These are phyloP conservation scores for Lachnellula occidentalis DNA, from an alignment of 2,329 filamentous ascomycete species.

Conservation along the genomic window DNA sequence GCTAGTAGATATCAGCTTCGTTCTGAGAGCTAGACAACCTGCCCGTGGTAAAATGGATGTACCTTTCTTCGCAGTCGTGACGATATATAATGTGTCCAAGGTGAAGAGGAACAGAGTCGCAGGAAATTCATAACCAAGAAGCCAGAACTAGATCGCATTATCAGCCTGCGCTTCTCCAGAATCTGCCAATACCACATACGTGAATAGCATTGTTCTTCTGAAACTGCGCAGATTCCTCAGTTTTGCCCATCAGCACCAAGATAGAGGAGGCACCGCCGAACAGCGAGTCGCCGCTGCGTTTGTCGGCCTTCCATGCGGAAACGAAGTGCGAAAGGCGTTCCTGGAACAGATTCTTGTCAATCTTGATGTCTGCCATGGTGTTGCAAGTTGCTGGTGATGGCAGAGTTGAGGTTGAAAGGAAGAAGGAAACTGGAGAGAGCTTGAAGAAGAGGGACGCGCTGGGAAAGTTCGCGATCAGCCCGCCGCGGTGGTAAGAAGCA, in stretches of 20 bases:
- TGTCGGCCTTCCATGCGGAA: conserved; percentile 93
- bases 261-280: conserved; percentile 87
- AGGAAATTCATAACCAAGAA: conserved; percentile 97
- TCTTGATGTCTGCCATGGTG: conserved; percentile 71
- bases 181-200: conserved; percentile 47
- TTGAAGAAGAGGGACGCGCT: conserved; percentile 19
- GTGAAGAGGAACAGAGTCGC: conserved; percentile 93
- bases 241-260: conserved; percentile 89
- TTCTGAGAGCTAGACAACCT: neutral
- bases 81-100: conserved; percentile 77
- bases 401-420: conserved; percentile 10
- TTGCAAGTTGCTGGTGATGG: conserved; percentile 19
- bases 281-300: conserved; percentile 75
- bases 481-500: neutral
- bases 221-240: conserved; percentile 79
- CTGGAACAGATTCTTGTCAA: conserved; percentile 90
- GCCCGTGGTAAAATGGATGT: conserved; percentile 11
- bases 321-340: conserved; percentile 84
- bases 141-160: conserved; percentile 69
- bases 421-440: neutral
- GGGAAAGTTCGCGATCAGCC: conserved; percentile 17
- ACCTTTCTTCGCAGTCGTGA: conserved; percentile 98
- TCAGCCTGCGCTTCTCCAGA: conserved; percentile 6
- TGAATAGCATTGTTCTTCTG: conserved; percentile 97
- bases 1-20: conserved; percentile 49